These are phyloP conservation scores for Cantharellus cinnabarinus DNA, from an alignment of 768 basidiomycete species.

Conservation along the genomic window DNA sequence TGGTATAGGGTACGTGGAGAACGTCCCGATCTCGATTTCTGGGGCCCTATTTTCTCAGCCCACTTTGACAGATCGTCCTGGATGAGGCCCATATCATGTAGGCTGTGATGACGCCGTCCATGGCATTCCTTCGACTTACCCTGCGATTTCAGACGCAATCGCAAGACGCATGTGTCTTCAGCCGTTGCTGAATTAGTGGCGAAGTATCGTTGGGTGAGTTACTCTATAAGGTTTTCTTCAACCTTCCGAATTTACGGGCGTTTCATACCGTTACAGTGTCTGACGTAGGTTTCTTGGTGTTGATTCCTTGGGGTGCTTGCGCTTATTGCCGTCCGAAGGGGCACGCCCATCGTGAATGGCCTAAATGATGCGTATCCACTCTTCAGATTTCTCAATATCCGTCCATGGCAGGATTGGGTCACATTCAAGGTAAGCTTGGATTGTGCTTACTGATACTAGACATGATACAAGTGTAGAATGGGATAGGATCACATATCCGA, in stretches of 20 bases:
- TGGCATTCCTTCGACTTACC: neutral
- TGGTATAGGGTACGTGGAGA: slow-evolving; percentile 14
- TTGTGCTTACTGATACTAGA: neutral
- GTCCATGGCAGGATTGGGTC: slow-evolving; percentile 24
- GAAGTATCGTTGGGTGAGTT: slow-evolving; percentile 37
- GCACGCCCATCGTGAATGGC: slow-evolving; percentile 45
- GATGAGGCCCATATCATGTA: slow-evolving; percentile 52
- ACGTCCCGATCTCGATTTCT: neutral
- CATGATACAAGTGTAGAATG: neutral
- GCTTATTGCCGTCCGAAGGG: neutral
- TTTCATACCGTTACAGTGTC: neutral
- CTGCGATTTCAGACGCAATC: slow-evolving; percentile 29
- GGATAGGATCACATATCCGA: neutral
- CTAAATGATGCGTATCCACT: slow-evolving; percentile 32
- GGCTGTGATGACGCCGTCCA: neutral
- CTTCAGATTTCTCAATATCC: slow-evolving; percentile 22
- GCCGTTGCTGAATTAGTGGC: slow-evolving; percentile 33
- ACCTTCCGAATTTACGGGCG: neutral
- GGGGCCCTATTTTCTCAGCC: neutral
- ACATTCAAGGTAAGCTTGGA: slow-evolving; percentile 16
- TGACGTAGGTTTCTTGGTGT: neutral
- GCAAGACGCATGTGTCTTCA: slow-evolving; percentile 26
- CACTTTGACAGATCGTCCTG: slow-evolving; percentile 33
- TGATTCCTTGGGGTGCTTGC: neutral
- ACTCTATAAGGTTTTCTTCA: neutral